phyloP scores from a whole-genome alignment of 129 eudicot species.

The Pseudognaphalium luteoalbum region DNA sequence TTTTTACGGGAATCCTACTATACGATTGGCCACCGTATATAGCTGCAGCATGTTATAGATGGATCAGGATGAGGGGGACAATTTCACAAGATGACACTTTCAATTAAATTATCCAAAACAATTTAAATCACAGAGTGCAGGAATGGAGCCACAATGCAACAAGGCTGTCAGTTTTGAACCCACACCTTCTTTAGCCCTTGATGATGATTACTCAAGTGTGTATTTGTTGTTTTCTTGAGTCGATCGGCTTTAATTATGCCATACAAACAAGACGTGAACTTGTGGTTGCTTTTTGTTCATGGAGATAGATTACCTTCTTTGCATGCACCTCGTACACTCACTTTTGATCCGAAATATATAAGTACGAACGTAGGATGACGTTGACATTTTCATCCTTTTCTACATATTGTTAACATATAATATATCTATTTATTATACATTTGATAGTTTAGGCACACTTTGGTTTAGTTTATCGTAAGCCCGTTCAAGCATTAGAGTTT shows the following conservation, averaged over 20 bases:
- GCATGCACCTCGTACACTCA: background rate
- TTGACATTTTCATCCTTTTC: too few species aligned
- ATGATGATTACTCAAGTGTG: background rate
- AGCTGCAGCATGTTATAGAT: background rate
- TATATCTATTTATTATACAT: too few species aligned
- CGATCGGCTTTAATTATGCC: background rate
- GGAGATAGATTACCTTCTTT: background rate
- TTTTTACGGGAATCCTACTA: background rate
- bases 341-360: background rate
- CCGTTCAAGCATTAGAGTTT: too few species aligned
- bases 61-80: background rate
- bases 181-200: background rate
- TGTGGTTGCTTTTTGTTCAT: background rate
- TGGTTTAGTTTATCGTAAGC: too few species aligned
- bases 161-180: constrained; percentile 2
- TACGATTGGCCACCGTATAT: too few species aligned
- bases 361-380: background rate
- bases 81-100: background rate
- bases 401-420: too few species aligned
- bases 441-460: too few species aligned
- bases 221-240: background rate
- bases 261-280: background rate
- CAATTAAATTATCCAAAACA: background rate
- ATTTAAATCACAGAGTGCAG: background rate
- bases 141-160: background rate